Evolutionary conservation across 345 rosid species (phyloP).

Genomic region (Adansonia digitata): DNA sequence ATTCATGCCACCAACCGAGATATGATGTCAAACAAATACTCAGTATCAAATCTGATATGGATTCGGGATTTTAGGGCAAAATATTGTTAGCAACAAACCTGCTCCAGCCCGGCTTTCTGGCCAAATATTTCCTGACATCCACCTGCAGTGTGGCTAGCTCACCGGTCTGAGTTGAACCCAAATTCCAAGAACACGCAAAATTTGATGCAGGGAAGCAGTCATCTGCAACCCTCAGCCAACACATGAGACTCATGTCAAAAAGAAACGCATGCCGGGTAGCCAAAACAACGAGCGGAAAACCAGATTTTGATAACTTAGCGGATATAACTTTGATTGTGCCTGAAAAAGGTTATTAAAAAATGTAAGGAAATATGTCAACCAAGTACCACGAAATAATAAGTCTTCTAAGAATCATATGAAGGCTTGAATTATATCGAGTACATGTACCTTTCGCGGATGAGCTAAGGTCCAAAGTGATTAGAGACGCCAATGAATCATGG

Average conservation of each 20-base stretch:
- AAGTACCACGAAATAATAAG: neutral
- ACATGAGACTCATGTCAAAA: slow-evolving; percentile 80
- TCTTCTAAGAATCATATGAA: slow-evolving; percentile 3
- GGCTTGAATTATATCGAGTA: neutral
- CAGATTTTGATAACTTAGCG: slow-evolving; percentile 84
- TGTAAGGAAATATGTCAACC: slow-evolving; percentile 8
- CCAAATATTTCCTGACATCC: slow-evolving; percentile 90
- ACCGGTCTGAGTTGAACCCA: slow-evolving; percentile 76
- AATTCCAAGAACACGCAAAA: slow-evolving; percentile 89
- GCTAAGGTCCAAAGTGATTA: slow-evolving; percentile 49
- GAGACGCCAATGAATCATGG: slow-evolving; percentile 71
- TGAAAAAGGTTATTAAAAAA: slow-evolving; percentile 27
- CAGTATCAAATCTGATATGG: neutral
- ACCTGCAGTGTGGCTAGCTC: slow-evolving; percentile 97
- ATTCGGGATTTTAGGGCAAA: neutral
- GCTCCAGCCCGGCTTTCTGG: slow-evolving; percentile 98
- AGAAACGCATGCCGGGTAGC: slow-evolving; percentile 94
- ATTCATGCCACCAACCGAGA: neutral
- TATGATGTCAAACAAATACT: slow-evolving; percentile 10
- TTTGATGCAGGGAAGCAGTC: slow-evolving; percentile 99
- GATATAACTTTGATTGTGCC: slow-evolving; percentile 90
- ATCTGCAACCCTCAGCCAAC: slow-evolving; percentile 98
- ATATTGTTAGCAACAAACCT: slow-evolving; percentile 41
- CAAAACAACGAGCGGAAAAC: slow-evolving; percentile 90
- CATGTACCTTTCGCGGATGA: slow-evolving; percentile 50